These are phyloP conservation scores for Phylloporus rhodoxanthus DNA, from an alignment of 768 basidiomycete species.

Conservation along the genomic window DNA sequence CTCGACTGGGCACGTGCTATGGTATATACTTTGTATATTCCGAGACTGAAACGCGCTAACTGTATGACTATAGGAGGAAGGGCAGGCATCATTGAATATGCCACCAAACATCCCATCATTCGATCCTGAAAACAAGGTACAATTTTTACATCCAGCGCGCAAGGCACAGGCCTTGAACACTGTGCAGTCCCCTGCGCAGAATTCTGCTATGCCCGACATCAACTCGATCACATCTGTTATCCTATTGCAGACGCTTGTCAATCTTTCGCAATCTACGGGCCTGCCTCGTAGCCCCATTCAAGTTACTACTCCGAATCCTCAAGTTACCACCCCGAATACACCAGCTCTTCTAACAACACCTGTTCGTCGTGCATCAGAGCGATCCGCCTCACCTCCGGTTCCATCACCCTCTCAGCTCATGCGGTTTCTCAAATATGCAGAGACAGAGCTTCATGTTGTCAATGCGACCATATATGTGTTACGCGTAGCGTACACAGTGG, in stretches of 20 bases:
- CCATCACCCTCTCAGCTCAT: not conserved
- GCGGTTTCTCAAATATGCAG: not conserved
- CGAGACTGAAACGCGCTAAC: too few species aligned
- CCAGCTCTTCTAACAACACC: not conserved
- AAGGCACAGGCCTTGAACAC: not conserved
- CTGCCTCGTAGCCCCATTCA: not conserved
- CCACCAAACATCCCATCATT: not conserved
- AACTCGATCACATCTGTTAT: not conserved
- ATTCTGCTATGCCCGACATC: not conserved
- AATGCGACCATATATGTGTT: not conserved
- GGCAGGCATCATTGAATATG: not conserved
- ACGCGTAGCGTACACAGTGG: too few species aligned
- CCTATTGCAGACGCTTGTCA: not conserved
- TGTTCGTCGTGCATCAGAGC: not conserved
- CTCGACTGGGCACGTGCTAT: too few species aligned
- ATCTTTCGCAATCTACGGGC: not conserved
- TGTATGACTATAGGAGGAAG: not conserved
- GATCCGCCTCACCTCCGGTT: not conserved
- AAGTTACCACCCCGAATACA: not conserved
- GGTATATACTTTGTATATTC: too few species aligned
- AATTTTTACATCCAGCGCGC: not conserved
- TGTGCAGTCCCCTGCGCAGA: too few species aligned
- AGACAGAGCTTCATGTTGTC: not conserved
- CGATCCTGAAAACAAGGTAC: not conserved
- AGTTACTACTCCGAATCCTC: too few species aligned